Conservation (phyloP, 2,329 filamentous ascomycete genomes). For the Sclerotinia minor region DNA sequence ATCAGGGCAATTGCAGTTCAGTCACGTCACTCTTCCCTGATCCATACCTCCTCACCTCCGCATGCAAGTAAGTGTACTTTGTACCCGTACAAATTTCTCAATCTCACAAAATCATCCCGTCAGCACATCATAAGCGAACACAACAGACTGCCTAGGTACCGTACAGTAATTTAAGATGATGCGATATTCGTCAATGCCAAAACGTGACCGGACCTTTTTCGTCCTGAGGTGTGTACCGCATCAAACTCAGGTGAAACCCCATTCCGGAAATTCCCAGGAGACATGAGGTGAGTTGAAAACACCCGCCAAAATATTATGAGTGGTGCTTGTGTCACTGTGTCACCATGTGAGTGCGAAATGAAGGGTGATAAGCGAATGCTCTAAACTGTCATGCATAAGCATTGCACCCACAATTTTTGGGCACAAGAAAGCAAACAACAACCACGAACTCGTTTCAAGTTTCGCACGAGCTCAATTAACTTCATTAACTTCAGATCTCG, state of each 20-base stretch:
- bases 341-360: constrained; percentile 1
- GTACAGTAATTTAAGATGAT: not conserved
- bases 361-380: constrained; percentile 15
- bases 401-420: not conserved
- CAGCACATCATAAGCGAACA: not conserved
- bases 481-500: not conserved
- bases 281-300: constrained; percentile 1
- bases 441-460: constrained; percentile 14
- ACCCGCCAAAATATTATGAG: not conserved
- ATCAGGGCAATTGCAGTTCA: constrained; percentile 1
- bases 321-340: not conserved
- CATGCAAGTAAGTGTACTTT: not conserved
- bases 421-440: not conserved
- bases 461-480: not conserved
- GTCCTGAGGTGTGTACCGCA: not conserved
- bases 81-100: not conserved
- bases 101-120: not conserved
- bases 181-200: not conserved
- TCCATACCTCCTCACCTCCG: not conserved
- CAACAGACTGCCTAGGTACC: not conserved
- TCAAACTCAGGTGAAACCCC: constrained; percentile 19
- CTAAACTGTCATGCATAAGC: constrained; percentile 5
- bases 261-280: constrained; percentile 5
- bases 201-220: constrained; percentile 9
- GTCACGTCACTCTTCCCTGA: constrained; percentile 16